Base-by-base conservation (phyloP, 305 asterid species). In the Andrographis paniculata region DNA sequence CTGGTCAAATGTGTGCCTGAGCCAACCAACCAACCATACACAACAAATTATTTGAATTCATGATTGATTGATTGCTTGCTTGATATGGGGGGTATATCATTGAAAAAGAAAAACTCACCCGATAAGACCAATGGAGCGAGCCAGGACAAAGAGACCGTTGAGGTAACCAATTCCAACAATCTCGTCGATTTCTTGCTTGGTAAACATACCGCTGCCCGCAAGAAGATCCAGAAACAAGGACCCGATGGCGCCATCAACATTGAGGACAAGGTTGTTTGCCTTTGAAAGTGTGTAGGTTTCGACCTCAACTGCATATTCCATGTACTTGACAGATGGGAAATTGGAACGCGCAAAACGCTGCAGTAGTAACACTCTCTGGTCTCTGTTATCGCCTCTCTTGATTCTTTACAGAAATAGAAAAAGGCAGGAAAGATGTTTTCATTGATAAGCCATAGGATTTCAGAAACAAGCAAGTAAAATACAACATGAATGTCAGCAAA, bases 91-190 rank as follows among this genome's bases (percentile, higher is more conserved):
- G n/a, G n/a, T n/a, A n/a, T n/a, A n/a, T n/a, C n/a, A n/a, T n/a
- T n/a, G n/a, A n/a, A n/a, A n/a, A n/a, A n/a, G n/a, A n/a, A n/a
- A 14, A 62, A 69, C 95, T 75, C 56, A 91, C 99, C 99, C 99
- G 30, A 91, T 91, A 68, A 91, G 95, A 74, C 99, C 99, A 66
- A 91, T 84, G 68, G 99, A 83, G 67, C 99, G 99, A 45, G 99
- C 99, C 36, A 91, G 76, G 44, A 91, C 99, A 36, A 91, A 91
- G 64, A 91, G 99, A 50, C 99, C 99, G 22, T 91, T 91, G 46
- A 91, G 79, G 78, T 91, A 91, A 53, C 99, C 99, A 21, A 91
- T 91, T 52, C 55, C 93, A 45, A 91, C 79, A 47, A 91, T 83
- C 74, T 91, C 99, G 39, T 91, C 96, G 24, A 91, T 87, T 71